Conservation (phyloP, 192 early-diverging fungal species). For the Gaertneriomyces sp. region DNA sequence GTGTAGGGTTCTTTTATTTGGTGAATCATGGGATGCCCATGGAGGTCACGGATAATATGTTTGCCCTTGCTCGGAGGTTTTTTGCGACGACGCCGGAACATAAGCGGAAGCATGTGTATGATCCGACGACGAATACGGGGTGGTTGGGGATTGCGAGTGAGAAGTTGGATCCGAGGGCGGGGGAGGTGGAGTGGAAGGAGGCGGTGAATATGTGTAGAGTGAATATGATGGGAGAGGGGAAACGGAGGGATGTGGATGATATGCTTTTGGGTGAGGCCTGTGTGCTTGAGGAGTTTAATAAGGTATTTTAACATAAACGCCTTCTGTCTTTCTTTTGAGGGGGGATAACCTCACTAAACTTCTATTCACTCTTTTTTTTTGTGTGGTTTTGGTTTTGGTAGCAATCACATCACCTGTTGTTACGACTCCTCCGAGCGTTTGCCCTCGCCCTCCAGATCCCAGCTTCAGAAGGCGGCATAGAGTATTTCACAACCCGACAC, state of each 20-base stretch:
- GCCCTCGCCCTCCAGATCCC: constrained; percentile 62
- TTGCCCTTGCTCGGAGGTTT: constrained; percentile 47
- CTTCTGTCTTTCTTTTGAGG: not conserved
- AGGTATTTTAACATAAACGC: not conserved
- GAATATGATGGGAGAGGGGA: constrained; percentile 31
- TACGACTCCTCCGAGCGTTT: constrained; percentile 54
- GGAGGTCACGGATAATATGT: constrained; percentile 46
- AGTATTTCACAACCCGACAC: constrained; percentile 51
- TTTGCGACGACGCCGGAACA: constrained; percentile 48
- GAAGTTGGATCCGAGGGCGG: constrained; percentile 46
- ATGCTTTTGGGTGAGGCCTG: not conserved
- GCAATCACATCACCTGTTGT: constrained; percentile 38
- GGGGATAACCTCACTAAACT: no score
- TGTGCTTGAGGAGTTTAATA: not conserved
- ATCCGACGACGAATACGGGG: constrained; percentile 44
- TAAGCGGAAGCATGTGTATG: constrained; percentile 42
- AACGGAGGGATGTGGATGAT: constrained; percentile 33
- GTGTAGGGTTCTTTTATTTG: constrained; percentile 61
- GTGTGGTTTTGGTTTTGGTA: no score
- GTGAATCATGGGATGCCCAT: constrained; percentile 58
- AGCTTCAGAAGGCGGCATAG: constrained; percentile 46
- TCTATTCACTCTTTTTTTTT: constrained; percentile 4
- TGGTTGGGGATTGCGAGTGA: constrained; percentile 53
- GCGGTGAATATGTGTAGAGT: constrained; percentile 55
- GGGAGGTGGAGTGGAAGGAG: constrained; percentile 61